Percentiles rank a stretch among this genome's conserved stretches.
Evolutionary conservation across 1,284 basidiomycete species (phyloP).

Genomic region (Naganishia albida): DNA sequence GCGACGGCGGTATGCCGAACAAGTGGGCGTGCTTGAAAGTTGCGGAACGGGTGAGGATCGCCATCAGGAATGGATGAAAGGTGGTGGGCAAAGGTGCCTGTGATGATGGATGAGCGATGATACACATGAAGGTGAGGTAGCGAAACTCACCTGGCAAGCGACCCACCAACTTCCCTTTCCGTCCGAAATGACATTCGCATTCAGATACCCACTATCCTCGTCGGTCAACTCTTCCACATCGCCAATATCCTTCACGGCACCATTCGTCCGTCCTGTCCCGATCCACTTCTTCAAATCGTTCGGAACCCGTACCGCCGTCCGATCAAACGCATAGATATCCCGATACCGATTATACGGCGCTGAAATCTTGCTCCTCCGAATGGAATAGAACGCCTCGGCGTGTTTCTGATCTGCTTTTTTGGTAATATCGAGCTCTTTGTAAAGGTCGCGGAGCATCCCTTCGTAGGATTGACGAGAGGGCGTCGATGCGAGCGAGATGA

Average conservation of each 20-base stretch:
- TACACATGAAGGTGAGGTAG: neutral
- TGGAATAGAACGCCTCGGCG: conserved; percentile 27
- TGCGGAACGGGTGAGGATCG: conserved; percentile 29
- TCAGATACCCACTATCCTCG: conserved; percentile 28
- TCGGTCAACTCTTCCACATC: conserved; percentile 13
- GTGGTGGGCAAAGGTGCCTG: conserved; percentile 32
- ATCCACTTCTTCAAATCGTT: conserved; percentile 13
- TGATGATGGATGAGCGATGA: neutral
- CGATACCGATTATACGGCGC: conserved; percentile 27
- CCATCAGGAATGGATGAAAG: conserved; percentile 29
- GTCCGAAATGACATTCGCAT: conserved; percentile 35
- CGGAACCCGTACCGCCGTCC: conserved; percentile 31
- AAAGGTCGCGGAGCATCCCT: conserved; percentile 7
- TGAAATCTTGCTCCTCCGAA: conserved; percentile 15
- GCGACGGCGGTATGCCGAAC: conserved; percentile 9
- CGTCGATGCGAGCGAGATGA: conserved; percentile 16
- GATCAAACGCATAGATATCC: conserved; percentile 33
- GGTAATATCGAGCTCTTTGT: neutral
- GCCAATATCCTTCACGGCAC: neutral
- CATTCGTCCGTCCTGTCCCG: neutral
- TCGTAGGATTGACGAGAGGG: conserved; percentile 5
- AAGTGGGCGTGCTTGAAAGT: conserved; percentile 15
- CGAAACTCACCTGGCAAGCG: conserved; percentile 30
- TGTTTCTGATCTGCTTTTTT: neutral
- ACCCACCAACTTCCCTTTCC: conserved; percentile 35